These are phyloP conservation scores for Cercospora zeina DNA, from an alignment of 2,329 filamentous ascomycete species.

Conservation along the genomic window DNA sequence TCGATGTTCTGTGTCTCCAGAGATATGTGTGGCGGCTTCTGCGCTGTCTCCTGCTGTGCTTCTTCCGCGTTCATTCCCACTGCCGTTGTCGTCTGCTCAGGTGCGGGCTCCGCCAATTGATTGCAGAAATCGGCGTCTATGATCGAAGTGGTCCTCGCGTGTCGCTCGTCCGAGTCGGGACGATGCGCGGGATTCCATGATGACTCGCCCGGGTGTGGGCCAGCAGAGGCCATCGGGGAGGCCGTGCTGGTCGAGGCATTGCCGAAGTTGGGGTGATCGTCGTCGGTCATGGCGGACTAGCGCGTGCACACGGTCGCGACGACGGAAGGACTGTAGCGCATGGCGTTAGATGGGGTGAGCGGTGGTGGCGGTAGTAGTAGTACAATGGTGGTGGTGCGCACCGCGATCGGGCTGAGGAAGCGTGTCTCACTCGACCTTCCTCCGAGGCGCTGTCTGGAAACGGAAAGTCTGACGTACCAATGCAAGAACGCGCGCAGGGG, in stretches of 20 bases:
- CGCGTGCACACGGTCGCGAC: conserved; percentile 2
- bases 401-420: background rate
- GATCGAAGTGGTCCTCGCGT: conserved; percentile 27
- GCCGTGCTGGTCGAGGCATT: conserved; percentile 38
- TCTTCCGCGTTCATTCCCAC: conserved; percentile 14
- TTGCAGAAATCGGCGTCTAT: conserved; percentile 42
- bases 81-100: conserved; percentile 26
- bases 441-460: conserved; percentile 1
- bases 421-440: background rate
- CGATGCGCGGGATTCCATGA: conserved; percentile 59
- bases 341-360: conserved; percentile 5
- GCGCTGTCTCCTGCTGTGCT: conserved; percentile 11
- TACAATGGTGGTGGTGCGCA: conserved; percentile 1
- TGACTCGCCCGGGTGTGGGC: conserved; percentile 15
- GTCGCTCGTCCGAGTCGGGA: conserved; percentile 31
- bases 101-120: conserved; percentile 36
- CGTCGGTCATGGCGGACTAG: conserved; percentile 31
- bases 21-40: conserved; percentile 24
- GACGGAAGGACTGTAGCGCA: conserved; percentile 4
- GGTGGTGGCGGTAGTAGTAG: background rate
- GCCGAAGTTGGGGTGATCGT: conserved; percentile 45
- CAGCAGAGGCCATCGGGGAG: conserved; percentile 6
- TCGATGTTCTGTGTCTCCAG: conserved; percentile 19
- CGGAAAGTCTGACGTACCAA: conserved; percentile 14
- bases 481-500: conserved; percentile 17